These are phyloP conservation scores for Rhodotorula glutinis DNA, from an alignment of 1,284 basidiomycete species.

Conservation along the genomic window DNA sequence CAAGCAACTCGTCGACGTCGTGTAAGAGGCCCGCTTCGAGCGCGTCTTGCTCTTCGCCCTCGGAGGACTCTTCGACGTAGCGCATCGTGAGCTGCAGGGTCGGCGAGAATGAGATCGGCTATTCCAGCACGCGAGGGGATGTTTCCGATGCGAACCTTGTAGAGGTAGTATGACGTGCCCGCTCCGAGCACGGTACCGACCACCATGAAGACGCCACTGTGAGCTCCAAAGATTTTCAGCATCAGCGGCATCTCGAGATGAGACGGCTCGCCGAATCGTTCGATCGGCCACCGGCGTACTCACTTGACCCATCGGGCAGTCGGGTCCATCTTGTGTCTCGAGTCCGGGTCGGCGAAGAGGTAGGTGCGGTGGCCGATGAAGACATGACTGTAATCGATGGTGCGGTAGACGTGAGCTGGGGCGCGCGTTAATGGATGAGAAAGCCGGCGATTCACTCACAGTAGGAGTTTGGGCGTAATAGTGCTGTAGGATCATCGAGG, in stretches of 20 bases:
- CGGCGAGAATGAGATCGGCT: not conserved
- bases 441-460: constrained; percentile 43
- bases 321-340: constrained; percentile 68
- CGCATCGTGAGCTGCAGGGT: constrained; percentile 22
- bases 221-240: too few species aligned
- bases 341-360: constrained; percentile 68
- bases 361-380: constrained; percentile 75
- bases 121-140: too few species aligned
- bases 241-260: not conserved
- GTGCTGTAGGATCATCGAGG: constrained; percentile 46
- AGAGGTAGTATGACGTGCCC: constrained; percentile 63
- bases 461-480: constrained; percentile 64
- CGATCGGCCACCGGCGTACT: too few species aligned
- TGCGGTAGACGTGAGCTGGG: not conserved
- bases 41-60: constrained; percentile 1
- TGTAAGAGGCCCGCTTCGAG: constrained; percentile 22
- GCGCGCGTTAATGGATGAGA: not conserved
- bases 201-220: constrained; percentile 54
- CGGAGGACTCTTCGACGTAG: constrained; percentile 60
- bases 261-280: too few species aligned
- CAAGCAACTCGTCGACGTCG: constrained; percentile 20
- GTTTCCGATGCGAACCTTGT: not conserved
- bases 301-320: constrained; percentile 62
- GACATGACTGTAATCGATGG: constrained; percentile 51
- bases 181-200: constrained; percentile 60